Conservation (phyloP, 2,329 filamentous ascomycete genomes). For the Pseudogymnoascus sp. region DNA sequence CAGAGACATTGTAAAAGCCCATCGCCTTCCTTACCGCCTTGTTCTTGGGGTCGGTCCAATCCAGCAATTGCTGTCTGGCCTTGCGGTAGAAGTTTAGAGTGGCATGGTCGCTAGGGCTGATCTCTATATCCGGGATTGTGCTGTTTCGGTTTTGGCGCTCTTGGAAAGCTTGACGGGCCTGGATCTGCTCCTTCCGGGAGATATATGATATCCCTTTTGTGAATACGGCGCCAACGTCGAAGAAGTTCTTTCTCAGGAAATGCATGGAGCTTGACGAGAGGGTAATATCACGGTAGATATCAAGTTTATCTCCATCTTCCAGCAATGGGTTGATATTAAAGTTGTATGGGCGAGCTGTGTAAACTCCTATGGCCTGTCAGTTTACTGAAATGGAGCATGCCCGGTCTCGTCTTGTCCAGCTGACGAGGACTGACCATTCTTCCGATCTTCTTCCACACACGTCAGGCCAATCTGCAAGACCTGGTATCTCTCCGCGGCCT, state of each 20-base stretch:
- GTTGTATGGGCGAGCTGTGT: conserved; percentile 57
- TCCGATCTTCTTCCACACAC: conserved; percentile 48
- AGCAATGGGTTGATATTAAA: conserved; percentile 51
- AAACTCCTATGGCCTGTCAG: conserved; percentile 34
- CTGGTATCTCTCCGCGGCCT: conserved; percentile 53
- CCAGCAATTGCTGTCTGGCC: conserved; percentile 15
- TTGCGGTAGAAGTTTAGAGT: conserved; percentile 22
- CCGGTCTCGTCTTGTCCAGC: conserved; percentile 8
- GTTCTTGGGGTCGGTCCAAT: neutral
- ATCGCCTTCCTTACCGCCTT: conserved; percentile 17
- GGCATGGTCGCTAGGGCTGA: conserved; percentile 19
- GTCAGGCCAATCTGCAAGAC: conserved; percentile 62
- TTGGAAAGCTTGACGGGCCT: conserved; percentile 34
- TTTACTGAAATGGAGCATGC: neutral
- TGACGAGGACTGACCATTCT: conserved; percentile 34
- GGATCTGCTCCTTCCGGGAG: conserved; percentile 48
- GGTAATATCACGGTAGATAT: conserved; percentile 52
- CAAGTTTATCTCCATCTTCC: conserved; percentile 39
- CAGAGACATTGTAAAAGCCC: conserved; percentile 39
- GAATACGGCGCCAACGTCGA: conserved; percentile 50
- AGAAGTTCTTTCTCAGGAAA: conserved; percentile 52
- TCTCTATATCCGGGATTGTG: conserved; percentile 22
- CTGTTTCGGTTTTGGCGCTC: conserved; percentile 21
- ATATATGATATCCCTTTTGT: conserved; percentile 53
- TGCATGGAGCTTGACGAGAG: conserved; percentile 41